These are phyloP conservation scores for Fusarium buharicum DNA, from an alignment of 2,329 filamentous ascomycete species.

Conservation along the genomic window DNA sequence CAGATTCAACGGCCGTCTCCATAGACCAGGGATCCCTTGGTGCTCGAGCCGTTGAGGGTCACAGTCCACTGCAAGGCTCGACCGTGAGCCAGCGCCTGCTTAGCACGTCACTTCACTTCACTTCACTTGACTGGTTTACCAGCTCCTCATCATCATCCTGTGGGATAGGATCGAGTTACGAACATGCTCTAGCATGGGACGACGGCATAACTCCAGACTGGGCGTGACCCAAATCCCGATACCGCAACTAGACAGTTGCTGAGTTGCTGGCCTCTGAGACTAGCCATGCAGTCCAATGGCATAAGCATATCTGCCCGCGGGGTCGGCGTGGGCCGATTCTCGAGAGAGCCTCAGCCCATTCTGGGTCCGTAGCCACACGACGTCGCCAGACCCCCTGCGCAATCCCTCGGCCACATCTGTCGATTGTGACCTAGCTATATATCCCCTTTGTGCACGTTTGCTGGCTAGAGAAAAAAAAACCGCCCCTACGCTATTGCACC, in stretches of 20 bases:
- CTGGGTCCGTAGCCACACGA: constrained; percentile 49
- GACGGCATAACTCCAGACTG: constrained; percentile 27
- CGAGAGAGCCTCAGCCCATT: constrained; percentile 51
- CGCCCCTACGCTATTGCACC: constrained; percentile 25
- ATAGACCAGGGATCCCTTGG: constrained; percentile 27
- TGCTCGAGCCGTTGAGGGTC: neutral
- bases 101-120: neutral
- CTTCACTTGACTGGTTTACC: neutral
- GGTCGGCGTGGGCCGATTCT: constrained; percentile 52
- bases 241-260: constrained; percentile 6
- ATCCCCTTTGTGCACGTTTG: constrained; percentile 44
- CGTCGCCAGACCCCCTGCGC: constrained; percentile 49
- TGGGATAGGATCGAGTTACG: neutral
- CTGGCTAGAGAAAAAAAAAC: constrained; percentile 22
- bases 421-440: constrained; percentile 48
- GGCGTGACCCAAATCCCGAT: constrained; percentile 21
- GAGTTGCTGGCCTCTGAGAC: constrained; percentile 6
- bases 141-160: neutral
- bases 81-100: constrained; percentile 18
- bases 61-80: constrained; percentile 1
- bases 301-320: constrained; percentile 48
- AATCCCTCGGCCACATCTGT: constrained; percentile 45
- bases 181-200: constrained; percentile 7
- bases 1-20: constrained; percentile 25
- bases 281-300: constrained; percentile 26